These are phyloP conservation scores for Inga laurina DNA, from an alignment of 306 rosid genomes.

Conservation along the genomic window DNA sequence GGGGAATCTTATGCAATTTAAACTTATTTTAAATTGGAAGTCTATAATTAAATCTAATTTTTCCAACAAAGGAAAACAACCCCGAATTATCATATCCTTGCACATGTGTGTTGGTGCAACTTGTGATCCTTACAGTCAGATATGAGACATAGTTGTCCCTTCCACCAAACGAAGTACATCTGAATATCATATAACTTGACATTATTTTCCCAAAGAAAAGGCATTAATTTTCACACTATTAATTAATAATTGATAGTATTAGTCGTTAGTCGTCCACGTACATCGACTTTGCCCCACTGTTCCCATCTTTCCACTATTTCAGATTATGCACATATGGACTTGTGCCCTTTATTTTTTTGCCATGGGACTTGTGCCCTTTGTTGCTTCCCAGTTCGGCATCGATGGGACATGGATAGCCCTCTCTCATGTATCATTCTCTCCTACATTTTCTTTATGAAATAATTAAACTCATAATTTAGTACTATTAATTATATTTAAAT, in stretches of 20 bases:
- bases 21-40: background rate
- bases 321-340: background rate
- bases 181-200: background rate
- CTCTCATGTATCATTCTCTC: background rate
- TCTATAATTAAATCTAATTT: background rate
- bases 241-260: too few species aligned
- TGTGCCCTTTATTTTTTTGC: background rate
- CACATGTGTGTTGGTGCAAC: background rate
- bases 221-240: background rate
- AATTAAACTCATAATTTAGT: background rate
- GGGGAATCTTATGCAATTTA: background rate
- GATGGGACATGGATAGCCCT: background rate
- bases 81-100: background rate
- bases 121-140: background rate
- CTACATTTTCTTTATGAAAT: background rate
- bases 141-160: background rate
- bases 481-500: background rate
- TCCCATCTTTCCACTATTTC: background rate
- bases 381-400: background rate
- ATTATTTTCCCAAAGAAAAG: background rate
- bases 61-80: background rate
- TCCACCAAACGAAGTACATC: background rate
- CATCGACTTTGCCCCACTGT: background rate
- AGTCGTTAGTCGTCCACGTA: background rate
- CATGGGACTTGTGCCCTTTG: background rate